These are phyloP conservation scores for Naganishia vishniacii DNA, from an alignment of 768 basidiomycete genomes.

Conservation along the genomic window DNA sequence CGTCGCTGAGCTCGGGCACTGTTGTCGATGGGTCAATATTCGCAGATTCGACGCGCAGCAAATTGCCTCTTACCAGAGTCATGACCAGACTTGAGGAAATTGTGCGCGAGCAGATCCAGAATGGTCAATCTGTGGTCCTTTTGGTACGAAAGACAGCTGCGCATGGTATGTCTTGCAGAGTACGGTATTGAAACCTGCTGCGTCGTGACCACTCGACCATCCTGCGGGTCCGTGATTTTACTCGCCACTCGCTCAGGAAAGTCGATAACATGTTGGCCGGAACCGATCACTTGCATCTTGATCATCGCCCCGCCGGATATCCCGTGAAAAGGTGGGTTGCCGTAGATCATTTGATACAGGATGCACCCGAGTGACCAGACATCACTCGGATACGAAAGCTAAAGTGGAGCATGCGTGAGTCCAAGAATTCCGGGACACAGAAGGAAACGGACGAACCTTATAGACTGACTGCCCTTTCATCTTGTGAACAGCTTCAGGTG, in stretches of 20 bases:
- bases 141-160: conserved; percentile 68
- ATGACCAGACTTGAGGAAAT: conserved; percentile 57
- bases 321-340: conserved; percentile 83
- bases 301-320: conserved; percentile 60
- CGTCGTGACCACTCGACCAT: conserved; percentile 54
- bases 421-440: neutral
- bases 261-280: conserved; percentile 49
- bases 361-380: conserved; percentile 98
- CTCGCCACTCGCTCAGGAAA: conserved; percentile 32
- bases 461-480: conserved; percentile 68
- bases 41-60: neutral
- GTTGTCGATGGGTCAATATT: neutral
- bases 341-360: conserved; percentile 97
- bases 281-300: conserved; percentile 92
- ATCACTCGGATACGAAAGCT: conserved; percentile 83
- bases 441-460: conserved; percentile 55
- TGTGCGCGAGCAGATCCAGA: conserved; percentile 73
- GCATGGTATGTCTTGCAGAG: conserved; percentile 75
- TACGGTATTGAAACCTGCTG: conserved; percentile 64
- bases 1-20: conserved; percentile 19
- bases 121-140: conserved; percentile 83
- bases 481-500: conserved; percentile 85
- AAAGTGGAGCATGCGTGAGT: neutral
- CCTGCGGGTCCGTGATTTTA: conserved; percentile 35
- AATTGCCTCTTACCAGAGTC: conserved; percentile 12